These are phyloP conservation scores for Biscutella laevigata DNA, from an alignment of 441 rosid genomes.

Conservation along the genomic window DNA sequence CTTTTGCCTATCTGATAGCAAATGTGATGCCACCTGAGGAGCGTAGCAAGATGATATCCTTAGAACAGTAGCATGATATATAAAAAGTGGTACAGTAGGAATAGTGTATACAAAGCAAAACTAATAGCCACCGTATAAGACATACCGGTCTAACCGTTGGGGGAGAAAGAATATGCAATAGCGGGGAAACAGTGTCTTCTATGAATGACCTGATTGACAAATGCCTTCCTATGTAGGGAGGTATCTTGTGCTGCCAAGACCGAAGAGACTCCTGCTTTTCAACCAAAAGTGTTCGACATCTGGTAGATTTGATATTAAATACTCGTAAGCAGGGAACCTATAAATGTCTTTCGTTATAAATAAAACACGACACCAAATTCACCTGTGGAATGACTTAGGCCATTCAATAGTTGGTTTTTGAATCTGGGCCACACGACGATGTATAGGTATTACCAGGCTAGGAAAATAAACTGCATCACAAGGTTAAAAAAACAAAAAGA, in stretches of 20 bases:
- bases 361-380: constrained; percentile 18
- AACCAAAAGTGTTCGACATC: constrained; percentile 58
- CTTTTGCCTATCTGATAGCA: constrained; percentile 69
- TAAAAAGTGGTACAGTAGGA: not conserved
- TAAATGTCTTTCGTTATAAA: constrained; percentile 1
- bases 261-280: constrained; percentile 62
- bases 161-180: constrained; percentile 80
- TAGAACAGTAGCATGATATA: not conserved
- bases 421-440: constrained; percentile 68
- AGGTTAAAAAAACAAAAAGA: not conserved
- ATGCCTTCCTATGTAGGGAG: constrained; percentile 76
- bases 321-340: constrained; percentile 17
- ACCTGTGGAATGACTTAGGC: constrained; percentile 93
- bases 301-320: constrained; percentile 32
- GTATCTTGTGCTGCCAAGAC: constrained; percentile 70
- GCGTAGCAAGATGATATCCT: constrained; percentile 8
- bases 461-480: constrained; percentile 68
- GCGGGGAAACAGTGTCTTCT: constrained; percentile 67
- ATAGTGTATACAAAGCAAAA: not conserved
- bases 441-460: constrained; percentile 53
- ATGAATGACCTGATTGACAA: constrained; percentile 59
- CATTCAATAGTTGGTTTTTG: constrained; percentile 81
- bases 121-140: constrained; percentile 12
- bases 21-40: constrained; percentile 78
- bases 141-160: constrained; percentile 77